These are phyloP conservation scores for Microascus cirrosus DNA, from an alignment of 2,329 filamentous ascomycete species.

Conservation along the genomic window DNA sequence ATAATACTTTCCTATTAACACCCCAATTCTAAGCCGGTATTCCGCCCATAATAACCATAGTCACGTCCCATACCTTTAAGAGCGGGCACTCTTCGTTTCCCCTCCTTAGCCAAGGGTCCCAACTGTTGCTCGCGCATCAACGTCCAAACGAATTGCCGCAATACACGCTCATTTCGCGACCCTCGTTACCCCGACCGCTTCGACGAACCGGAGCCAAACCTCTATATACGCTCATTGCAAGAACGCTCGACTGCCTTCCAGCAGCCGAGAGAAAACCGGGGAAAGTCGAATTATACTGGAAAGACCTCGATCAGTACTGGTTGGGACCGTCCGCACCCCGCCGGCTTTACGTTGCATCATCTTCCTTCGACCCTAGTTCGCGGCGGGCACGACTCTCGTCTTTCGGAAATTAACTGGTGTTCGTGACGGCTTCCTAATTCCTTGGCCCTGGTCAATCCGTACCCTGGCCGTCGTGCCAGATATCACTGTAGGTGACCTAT, in stretches of 20 bases:
- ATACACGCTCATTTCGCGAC: conserved; percentile 7
- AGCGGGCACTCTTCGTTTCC: conserved; percentile 42
- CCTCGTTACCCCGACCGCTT: conserved; percentile 3
- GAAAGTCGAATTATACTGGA: background rate
- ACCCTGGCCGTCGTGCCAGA: conserved; percentile 1
- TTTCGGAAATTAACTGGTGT: conserved; percentile 5
- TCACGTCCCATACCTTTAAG: conserved; percentile 30
- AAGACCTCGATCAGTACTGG: conserved; percentile 2
- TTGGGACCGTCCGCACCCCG: conserved; percentile 11
- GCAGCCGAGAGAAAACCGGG: conserved; percentile 1
- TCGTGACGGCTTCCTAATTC: background rate
- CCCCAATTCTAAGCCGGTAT: conserved; percentile 11
- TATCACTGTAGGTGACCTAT: conserved; percentile 3
- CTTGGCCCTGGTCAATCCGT: background rate
- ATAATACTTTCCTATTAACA: conserved; percentile 25
- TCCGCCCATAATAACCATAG: conserved; percentile 12
- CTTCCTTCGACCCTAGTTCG: background rate
- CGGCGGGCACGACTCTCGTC: background rate
- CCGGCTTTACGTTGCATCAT: background rate
- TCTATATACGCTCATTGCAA: background rate
- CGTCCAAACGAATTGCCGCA: conserved; percentile 24
- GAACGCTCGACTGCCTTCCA: background rate
- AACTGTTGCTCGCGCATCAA: conserved; percentile 22
- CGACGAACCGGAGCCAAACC: conserved; percentile 3
- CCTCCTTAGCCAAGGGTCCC: conserved; percentile 16